A percentile compares a stretch with the other conserved stretches of the same genome.
Conservation (phyloP, 192 early-diverging fungal species). For the Coemansia sp. region DNA sequence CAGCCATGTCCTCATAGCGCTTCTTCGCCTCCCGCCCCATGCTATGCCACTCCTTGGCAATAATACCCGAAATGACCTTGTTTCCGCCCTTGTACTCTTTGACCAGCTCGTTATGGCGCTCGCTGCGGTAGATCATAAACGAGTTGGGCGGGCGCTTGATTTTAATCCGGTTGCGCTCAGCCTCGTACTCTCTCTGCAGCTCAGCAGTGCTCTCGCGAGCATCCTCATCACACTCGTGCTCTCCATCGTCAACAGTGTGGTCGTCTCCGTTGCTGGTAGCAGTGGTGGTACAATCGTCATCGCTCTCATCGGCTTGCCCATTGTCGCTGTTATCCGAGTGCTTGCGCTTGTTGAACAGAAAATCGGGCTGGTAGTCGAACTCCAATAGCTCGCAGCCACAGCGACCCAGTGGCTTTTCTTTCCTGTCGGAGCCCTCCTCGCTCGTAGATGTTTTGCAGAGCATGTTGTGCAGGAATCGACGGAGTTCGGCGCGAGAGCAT, state of each 20-base stretch:
- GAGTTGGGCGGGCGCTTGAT: slow-evolving; percentile 54
- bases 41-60: slow-evolving; percentile 46
- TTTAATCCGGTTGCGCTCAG: slow-evolving; percentile 38
- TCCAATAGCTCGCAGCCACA: slow-evolving; percentile 48
- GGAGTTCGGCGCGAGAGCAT: slow-evolving; percentile 38
- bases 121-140: slow-evolving; percentile 51
- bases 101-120: slow-evolving; percentile 47
- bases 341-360: slow-evolving; percentile 42
- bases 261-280: not conserved
- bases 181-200: slow-evolving; percentile 9
- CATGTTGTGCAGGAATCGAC: slow-evolving; percentile 38
- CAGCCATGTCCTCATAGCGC: slow-evolving; percentile 41
- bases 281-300: slow-evolving; percentile 1
- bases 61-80: slow-evolving; percentile 48
- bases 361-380: slow-evolving; percentile 51
- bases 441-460: slow-evolving; percentile 17
- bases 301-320: slow-evolving; percentile 3
- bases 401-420: slow-evolving; percentile 21
- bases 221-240: slow-evolving; percentile 3
- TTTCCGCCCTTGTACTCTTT: slow-evolving; percentile 46
- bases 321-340: slow-evolving; percentile 10
- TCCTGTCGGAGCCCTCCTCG: not conserved
- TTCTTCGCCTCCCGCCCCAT: slow-evolving; percentile 25
- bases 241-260: not conserved
- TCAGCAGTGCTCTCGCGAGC: not conserved